Base-by-base conservation (phyloP, 108 stramenopile genomes). In the Pseudonitzschia pungens region DNA sequence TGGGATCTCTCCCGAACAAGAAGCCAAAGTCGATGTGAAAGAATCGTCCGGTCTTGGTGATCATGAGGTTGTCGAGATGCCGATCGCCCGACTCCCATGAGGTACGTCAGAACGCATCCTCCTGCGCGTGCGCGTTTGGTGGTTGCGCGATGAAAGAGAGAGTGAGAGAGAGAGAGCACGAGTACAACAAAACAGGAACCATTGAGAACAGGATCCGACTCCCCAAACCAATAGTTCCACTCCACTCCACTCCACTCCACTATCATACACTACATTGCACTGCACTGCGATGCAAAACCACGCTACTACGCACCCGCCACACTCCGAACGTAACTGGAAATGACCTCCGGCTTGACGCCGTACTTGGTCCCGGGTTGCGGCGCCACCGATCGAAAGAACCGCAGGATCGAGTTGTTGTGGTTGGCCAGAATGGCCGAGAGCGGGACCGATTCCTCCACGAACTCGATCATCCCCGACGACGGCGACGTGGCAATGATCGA, bases 41-140 rank as follows among this genome's bases (percentile, higher is more conserved):
- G 68, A 95, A 90, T 65, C 91, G 77, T 1, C 94, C 94, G 51
- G 82, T 83, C 24, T 84, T 76, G 45, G 88, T 87, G 12, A 95
- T 86, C 72, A 95, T 68, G 42, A 95, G 85, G 52, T 95, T 95
- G 72, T 95, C 94, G 41, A 92, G 67, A 79, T 95, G 93, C 11
- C 93, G 86, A 73, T 95, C 93, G 7, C 93, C 93, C 41, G n/a
- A 95, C 90, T 31, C 91, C 93, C 68, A 99, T 70, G 21, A 99
- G 71, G 69, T 98, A 99, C 12, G 99, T 99, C 42, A 98, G 94
- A 52, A 99, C 98, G 72, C 99, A 99, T 29, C 66, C 66, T 40
- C 66, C 66, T 65, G n/a, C n/a, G n/a, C n/a, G n/a, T n/a, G n/a
- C n/a, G n/a, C n/a, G n/a, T n/a, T n/a, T n/a, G n/a, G n/a, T n/a